These are phyloP conservation scores for Vaucheria bursata DNA, from an alignment of 352 stramenopile genomes.

Conservation along the genomic window DNA sequence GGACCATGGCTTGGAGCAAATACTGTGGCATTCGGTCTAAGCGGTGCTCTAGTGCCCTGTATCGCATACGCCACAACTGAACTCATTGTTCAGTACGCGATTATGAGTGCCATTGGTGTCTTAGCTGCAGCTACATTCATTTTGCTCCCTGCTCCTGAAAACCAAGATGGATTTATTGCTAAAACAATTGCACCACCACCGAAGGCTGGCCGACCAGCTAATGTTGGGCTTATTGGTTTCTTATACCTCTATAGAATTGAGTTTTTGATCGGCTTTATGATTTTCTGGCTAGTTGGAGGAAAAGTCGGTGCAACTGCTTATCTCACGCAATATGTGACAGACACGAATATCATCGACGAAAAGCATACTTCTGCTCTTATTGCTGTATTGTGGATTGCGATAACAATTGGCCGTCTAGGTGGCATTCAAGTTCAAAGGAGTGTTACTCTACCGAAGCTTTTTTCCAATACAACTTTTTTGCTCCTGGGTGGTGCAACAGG, in stretches of 20 bases:
- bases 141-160: slow-evolving; percentile 41
- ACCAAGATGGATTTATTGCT: slow-evolving; percentile 35
- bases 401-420: slow-evolving; percentile 44
- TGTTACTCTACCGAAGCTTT: slow-evolving; percentile 45
- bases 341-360: slow-evolving; percentile 40
- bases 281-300: slow-evolving; percentile 51
- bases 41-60: slow-evolving; percentile 44
- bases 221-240: slow-evolving; percentile 8
- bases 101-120: slow-evolving; percentile 28
- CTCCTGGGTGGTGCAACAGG: slow-evolving; percentile 26
- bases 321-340: slow-evolving; percentile 44
- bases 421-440: slow-evolving; percentile 46
- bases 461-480: slow-evolving; percentile 36
- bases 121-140: slow-evolving; percentile 17
- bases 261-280: slow-evolving; percentile 45
- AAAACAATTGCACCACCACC: not conserved
- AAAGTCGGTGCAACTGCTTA: slow-evolving; percentile 48
- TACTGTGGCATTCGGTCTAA: slow-evolving; percentile 49
- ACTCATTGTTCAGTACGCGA: slow-evolving; percentile 46
- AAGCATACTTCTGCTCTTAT: slow-evolving; percentile 34
- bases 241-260: slow-evolving; percentile 39
- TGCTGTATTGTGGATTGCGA: slow-evolving; percentile 43
- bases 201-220: not conserved
- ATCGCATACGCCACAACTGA: slow-evolving; percentile 42
- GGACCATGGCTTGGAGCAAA: slow-evolving; percentile 51